These are phyloP conservation scores for Mallotus repandus DNA, from an alignment of 441 rosid species.

Conservation along the genomic window DNA sequence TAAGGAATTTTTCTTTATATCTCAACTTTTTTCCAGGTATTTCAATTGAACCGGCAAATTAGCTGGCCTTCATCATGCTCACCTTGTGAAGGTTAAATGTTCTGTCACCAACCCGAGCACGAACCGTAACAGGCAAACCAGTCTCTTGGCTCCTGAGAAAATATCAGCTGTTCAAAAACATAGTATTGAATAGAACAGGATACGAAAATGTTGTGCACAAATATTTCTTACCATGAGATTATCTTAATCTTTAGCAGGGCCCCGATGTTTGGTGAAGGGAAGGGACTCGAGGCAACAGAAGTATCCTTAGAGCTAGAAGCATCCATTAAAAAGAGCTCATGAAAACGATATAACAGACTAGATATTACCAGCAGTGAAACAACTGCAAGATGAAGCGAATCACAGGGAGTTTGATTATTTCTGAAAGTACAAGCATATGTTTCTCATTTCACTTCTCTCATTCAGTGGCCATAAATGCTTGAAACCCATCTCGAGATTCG, in stretches of 20 bases:
- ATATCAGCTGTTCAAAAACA: background rate
- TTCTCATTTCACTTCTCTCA: conserved; percentile 16
- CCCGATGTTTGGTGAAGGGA: conserved; percentile 57
- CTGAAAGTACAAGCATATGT: conserved; percentile 23
- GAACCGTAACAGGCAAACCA: conserved; percentile 64
- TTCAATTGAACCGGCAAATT: background rate
- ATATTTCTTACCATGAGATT: conserved; percentile 54
- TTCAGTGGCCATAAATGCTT: conserved; percentile 30
- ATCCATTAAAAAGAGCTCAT: conserved; percentile 40
- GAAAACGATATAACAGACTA: background rate
- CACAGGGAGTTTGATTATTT: conserved; percentile 13
- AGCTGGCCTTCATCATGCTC: background rate
- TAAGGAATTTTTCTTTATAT: background rate
- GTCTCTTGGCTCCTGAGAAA: conserved; percentile 74
- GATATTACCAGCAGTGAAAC: background rate
- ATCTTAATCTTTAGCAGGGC: conserved; percentile 69
- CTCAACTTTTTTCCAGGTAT: background rate
- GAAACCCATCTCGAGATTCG: conserved; percentile 34
- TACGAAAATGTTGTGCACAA: too few species aligned
- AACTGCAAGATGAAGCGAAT: background rate
- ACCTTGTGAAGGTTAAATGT: conserved; percentile 74
- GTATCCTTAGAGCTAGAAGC: conserved; percentile 48
- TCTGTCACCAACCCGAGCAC: conserved; percentile 48
- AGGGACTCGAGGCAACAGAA: conserved; percentile 60
- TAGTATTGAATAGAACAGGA: too few species aligned